Conservation (phyloP, 1,284 basidiomycete genomes). For the Fistulinella cinereoalba region DNA sequence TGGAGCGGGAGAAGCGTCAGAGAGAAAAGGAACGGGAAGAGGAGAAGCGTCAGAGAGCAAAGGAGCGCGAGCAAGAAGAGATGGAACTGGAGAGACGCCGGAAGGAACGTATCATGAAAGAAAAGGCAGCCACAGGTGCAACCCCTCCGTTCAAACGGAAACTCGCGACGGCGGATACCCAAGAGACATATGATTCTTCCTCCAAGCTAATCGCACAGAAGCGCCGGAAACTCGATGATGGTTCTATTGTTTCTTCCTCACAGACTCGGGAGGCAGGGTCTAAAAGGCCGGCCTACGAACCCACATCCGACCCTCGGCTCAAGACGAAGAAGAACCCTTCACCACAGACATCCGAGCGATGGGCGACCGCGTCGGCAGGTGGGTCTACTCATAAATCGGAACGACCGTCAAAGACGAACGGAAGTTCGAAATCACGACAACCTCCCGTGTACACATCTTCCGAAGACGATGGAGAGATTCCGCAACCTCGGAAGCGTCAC, state of each 20-base stretch:
- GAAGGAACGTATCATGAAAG: conserved; percentile 25
- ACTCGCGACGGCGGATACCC: conserved; percentile 25
- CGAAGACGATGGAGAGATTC: conserved; percentile 50
- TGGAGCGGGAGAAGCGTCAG: conserved; percentile 27
- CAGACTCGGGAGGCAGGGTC: conserved; percentile 27
- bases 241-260: conserved; percentile 9
- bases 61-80: conserved; percentile 21
- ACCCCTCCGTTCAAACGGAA: conserved; percentile 37
- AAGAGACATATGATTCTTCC: conserved; percentile 14
- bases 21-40: conserved; percentile 23
- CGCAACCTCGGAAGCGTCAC: conserved; percentile 24
- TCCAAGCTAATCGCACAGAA: conserved; percentile 32
- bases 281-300: conserved; percentile 33
- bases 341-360: conserved; percentile 18
- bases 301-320: conserved; percentile 19
- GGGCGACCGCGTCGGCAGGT: conserved; percentile 18
- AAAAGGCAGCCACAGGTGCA: conserved; percentile 9
- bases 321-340: conserved; percentile 38
- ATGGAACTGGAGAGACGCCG: conserved; percentile 25
- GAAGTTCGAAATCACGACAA: conserved; percentile 34
- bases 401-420: conserved; percentile 28
- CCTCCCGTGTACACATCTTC: conserved; percentile 61
- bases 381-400: conserved; percentile 24
- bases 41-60: conserved; percentile 25
- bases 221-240: conserved; percentile 40